These are phyloP conservation scores for Gossypium raimondii DNA, from an alignment of 345 rosid genomes.

Conservation along the genomic window DNA sequence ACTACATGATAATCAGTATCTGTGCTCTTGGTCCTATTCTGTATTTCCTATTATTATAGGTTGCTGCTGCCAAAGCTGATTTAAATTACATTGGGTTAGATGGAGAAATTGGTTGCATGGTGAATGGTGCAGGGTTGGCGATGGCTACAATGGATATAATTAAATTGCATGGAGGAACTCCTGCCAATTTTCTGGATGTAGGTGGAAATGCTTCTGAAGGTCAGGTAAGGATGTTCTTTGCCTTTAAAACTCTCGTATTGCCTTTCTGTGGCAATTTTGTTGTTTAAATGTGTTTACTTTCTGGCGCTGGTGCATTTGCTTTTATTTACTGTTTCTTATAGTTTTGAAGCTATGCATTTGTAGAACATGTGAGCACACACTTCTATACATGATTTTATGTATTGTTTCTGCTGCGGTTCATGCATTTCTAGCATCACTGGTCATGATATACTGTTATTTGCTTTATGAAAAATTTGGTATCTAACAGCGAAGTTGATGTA, in stretches of 20 bases:
- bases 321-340: background rate
- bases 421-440: background rate
- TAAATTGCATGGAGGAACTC: slow-evolving; percentile 97
- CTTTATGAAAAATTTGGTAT: background rate
- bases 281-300: background rate
- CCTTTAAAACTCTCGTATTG: slow-evolving; percentile 9
- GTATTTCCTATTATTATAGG: slow-evolving; percentile 39
- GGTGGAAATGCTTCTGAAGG: slow-evolving; percentile 98
- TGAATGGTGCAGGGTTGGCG: slow-evolving; percentile 99
- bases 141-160: slow-evolving; percentile 99
- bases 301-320: background rate
- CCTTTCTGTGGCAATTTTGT: background rate
- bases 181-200: slow-evolving; percentile 96
- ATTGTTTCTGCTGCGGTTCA: background rate
- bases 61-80: slow-evolving; percentile 93
- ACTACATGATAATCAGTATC: background rate
- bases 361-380: background rate
- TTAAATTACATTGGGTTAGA: slow-evolving; percentile 95
- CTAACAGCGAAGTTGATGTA: background rate
- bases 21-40: slow-evolving; percentile 5
- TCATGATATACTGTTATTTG: background rate
- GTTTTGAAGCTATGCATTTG: background rate
- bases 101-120: slow-evolving; percentile 99
- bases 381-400: background rate
- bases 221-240: slow-evolving; percentile 44